phyloP scores from a whole-genome alignment of 176 grass and related monocot species.

The Phyllostachys edulis region DNA sequence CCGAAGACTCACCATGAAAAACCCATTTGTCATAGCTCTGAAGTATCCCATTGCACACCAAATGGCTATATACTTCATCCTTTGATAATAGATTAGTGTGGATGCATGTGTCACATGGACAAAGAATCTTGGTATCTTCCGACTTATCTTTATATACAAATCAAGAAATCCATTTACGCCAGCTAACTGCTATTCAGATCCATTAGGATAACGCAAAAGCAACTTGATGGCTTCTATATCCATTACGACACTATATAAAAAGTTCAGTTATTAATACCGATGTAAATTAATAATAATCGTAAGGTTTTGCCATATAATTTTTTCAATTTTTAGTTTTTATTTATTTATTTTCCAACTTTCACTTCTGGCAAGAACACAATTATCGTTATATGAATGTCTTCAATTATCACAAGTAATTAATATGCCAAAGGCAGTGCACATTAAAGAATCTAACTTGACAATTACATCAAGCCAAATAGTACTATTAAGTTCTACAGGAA shows the following conservation, averaged over 20 bases:
- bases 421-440: too few relatives aligned
- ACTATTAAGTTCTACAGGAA: too few relatives aligned
- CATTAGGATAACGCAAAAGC: conserved; percentile 5
- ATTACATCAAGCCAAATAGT: too few relatives aligned
- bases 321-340: too few relatives aligned
- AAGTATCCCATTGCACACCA: neutral
- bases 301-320: too few relatives aligned
- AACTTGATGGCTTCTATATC: conserved; percentile 1
- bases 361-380: too few relatives aligned
- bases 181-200: neutral
- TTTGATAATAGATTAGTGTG: neutral
- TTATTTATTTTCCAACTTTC: too few relatives aligned
- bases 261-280: neutral
- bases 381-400: too few relatives aligned
- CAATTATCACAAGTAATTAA: too few relatives aligned
- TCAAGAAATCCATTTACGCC: conserved; percentile 22
- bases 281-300: too few relatives aligned
- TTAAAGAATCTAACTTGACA: too few relatives aligned
- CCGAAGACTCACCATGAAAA: conserved; percentile 6
- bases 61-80: neutral
- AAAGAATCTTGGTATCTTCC: neutral
- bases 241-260: neutral
- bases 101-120: conserved; percentile 4
- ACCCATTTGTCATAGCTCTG: neutral
- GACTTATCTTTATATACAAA: conserved; percentile 25